Base-by-base conservation (phyloP, 768 basidiomycete genomes). In the Naematelia aurantialba region DNA sequence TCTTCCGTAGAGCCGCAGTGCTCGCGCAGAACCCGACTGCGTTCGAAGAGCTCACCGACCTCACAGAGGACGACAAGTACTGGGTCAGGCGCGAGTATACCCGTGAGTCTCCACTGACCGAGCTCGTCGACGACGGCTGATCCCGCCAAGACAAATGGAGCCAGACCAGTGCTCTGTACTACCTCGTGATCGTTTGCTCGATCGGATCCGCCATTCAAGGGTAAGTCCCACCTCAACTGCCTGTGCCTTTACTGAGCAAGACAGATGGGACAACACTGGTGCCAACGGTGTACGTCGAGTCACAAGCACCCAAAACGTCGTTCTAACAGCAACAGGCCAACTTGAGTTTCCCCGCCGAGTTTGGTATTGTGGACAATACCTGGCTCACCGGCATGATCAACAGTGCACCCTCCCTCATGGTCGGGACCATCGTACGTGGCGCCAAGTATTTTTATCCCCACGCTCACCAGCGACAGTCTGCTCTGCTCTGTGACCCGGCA, bases 401-500 rank as follows among this genome's bases (percentile, higher is more conserved):
- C 59, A 55, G 61, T 2, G 68, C 62, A 49, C 66, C 65, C 26
- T 74, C 61, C 67, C 52, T 72, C 30, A 65, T 63, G 21, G 70
- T 66, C 30, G 68, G 63, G 30, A 45, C 39, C 26, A 62, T 69
- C 17, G 34, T 39, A 39, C 8, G 34, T 51, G 57, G 65, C 26
- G 65, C 56, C 30, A 12, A 14, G 12, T 34, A 46, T 5, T 12
- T 24, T 21, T n/a, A n/a, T n/a, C n/a, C 29, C 31, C 14, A 1
- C 45, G 25, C 14, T 48, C 19, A 22, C 34, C 27, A 66, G 59
- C 51, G 66, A 57, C 58, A 70, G 22, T 55, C 85, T 0, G 83
- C 85, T 29, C 87, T 87, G 0, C 79, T 89, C 17, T 39, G 34
- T 39, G 34, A 39, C 17, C 34, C 34, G 8, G 34, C 34, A 54